Base-by-base conservation (phyloP, 345 rosid genomes). In the Streptanthus diversifolius region DNA sequence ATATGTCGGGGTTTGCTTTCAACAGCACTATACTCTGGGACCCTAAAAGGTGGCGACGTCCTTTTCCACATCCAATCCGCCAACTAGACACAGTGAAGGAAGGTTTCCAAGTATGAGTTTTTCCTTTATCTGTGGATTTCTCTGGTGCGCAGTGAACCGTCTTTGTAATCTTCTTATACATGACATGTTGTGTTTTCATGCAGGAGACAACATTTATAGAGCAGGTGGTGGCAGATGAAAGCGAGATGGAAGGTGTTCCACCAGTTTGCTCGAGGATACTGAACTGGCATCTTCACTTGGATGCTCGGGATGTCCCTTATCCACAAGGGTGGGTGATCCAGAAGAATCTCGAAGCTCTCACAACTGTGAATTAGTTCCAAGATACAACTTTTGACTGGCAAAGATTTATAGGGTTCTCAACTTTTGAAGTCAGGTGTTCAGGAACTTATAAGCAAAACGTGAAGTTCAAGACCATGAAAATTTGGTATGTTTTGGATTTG, bases 1-100 rank as follows among this genome's bases (percentile, higher is more conserved):
- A 91, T 82, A 93, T 93, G 92, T 91, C 96, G 0, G 98, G 98
- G 25, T 93, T 91, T 82, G 97, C 98, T 70, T 89, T 93, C 81
- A 93, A 93, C 80, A 89, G 95, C 78, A 86, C 95, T 37, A 88
- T 93, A 57, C 84, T 91, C 71, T 93, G 98, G 98, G 91, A 93
- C 71, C 88, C 91, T 55, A 86, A 80, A 83, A 86, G 89, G 77
- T 88, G 97, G 97, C 72, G 13, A 35, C 83, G 86, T 63, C 89
- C 82, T 10, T 82, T 66, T 33, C 24, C 61, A n/a, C 70, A 74
- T 37, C 90, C 92, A 48, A 80, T 79, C 51, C 87, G 91, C 62
- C 98, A 91, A 72, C 80, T 91, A 64, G 92, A 86, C 83, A 85
- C 80, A 0, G 86, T 82, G 83, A 93, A 86, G 81, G 97, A 93